These are phyloP conservation scores for Goffeauzyma gilvescens DNA, from an alignment of 768 basidiomycete species.

Conservation along the genomic window DNA sequence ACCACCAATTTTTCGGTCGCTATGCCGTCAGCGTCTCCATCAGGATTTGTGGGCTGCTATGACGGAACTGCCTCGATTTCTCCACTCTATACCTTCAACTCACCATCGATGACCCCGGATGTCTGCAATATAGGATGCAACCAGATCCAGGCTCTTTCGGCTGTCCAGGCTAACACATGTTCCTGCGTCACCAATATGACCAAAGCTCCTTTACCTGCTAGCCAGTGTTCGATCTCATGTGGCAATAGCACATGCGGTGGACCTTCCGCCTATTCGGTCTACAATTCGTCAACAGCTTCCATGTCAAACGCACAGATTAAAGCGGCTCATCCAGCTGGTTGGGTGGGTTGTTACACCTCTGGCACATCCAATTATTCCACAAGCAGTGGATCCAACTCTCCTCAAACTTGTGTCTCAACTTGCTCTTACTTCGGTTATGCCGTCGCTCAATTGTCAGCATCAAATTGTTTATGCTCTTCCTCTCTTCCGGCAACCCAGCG, in stretches of 20 bases:
- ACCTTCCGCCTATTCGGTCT: not conserved
- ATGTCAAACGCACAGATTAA: not conserved
- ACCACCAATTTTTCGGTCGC: no score
- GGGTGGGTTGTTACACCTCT: slow-evolving; percentile 14
- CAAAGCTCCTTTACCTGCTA: no score
- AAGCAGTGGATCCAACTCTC: no score
- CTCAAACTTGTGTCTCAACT: no score
- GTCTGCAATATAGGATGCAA: slow-evolving; percentile 13
- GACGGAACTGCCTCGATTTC: no score
- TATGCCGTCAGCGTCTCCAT: no score
- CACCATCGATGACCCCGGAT: slow-evolving; percentile 10
- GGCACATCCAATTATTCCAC: no score
- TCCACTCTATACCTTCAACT: slow-evolving; percentile 11
- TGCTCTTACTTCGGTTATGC: no score
- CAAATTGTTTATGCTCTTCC: no score
- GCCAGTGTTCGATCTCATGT: not conserved
- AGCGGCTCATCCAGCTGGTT: slow-evolving; percentile 10
- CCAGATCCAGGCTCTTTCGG: slow-evolving; percentile 15
- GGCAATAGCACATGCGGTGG: not conserved
- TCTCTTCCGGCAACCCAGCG: slow-evolving; percentile 9
- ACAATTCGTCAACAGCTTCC: not conserved
- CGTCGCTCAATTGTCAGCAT: no score
- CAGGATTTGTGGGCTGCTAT: not conserved
- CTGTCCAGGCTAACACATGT: slow-evolving; percentile 13
- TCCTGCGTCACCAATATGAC: slow-evolving; percentile 19